Evolutionary conservation across 2,329 filamentous ascomycete species (phyloP), one percentile per base, ranked within the genome.

Genomic region (Macrophomina phaseolina): DNA sequence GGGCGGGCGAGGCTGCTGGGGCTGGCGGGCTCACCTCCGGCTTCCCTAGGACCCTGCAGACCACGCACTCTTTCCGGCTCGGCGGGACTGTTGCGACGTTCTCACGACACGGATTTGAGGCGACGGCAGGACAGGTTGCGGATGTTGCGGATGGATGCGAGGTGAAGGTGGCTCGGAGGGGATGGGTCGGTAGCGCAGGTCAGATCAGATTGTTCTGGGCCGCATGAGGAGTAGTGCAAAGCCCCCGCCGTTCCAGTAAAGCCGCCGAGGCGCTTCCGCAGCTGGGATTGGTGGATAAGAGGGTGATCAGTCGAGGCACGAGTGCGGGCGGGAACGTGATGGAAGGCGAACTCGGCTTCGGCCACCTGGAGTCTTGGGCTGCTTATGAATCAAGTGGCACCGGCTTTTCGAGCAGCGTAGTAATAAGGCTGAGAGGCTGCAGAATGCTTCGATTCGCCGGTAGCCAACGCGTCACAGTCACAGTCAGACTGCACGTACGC

Each of bases 161-260:
- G 49, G 61, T 52, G 46, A 53, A 52, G 48, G 61, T 64, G 61
- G 48, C 49, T 60, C 61, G 45, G 53, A 60, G 55, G 64, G 64
- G 53, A 56, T 60, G 55, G 64, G 58, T 62, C 56, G 49, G 58
- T 49, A 48, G 53, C 63, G 64, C 53, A 61, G 49, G 64, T 66
- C 64, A 66, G 64, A 66, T 66, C 64, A 61, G 64, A 66, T 52
- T 66, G 64, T 46, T 66, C 64, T 66, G 64, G 55, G 55, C 55
- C 64, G 40, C 45, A 66, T 52, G 64, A 66, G 64, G 64, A 61
- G 55, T 65, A 65, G 55, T 28, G 23, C 64, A 7, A 38, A 38
- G 36, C 36, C 36, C 36, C 36, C 36, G 36, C 36, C 36, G 36
- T 38, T 38, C 36, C 36, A 38, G 36, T 12, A 38, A 38, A 3